Base-by-base conservation (phyloP, 306 rosid genomes). In the Cicer judaicum region DNA sequence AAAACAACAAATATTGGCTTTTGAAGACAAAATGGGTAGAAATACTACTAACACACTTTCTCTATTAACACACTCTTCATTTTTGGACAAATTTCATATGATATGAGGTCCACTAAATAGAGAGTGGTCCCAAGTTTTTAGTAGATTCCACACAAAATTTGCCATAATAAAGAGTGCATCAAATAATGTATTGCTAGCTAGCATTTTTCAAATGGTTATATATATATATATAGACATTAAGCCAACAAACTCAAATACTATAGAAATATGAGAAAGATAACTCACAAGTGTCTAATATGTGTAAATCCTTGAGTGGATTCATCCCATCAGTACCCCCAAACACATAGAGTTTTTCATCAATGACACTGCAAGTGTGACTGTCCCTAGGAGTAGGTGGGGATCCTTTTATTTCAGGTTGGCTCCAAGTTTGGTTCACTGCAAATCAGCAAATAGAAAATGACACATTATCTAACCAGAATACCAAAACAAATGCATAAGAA, bases 321-420 rank as follows among this genome's bases (percentile, higher is more conserved):
- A 71, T 85, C 70, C 99, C 99, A 87, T 95, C 99, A 5, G 99
- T 95, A 57, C 99, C 99, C 69, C 99, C 99, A 87, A 95, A 95
- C 15, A 95, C 91, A 79, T 80, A 92, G 11, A 95, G 90, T 80
- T 88, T 85, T 78, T 90, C 92, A 72, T 90, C 96, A 88, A 95
- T 81, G 7, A 92, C 79, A 8, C 92, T 87, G 71, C 99, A 95
- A 43, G 89, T 89, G 78, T 95, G 98, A 81, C 99, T 95, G 80
- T 95, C 99, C 82, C 99, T 89, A 7, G 96, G 96, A 72, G 88
- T 78, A 15, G 99, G 99, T 2, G 88, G 89, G 21, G 80, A 68
- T 77, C 99, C 98, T 72, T 92, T 90, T 15, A 90, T 68, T 64
- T 54, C 77, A 9, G 99, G 99, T 84, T 84, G 89, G 78, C 85